Base-by-base conservation (phyloP, 2,329 filamentous ascomycete species). In the Drechslerella coelobrocha region DNA sequence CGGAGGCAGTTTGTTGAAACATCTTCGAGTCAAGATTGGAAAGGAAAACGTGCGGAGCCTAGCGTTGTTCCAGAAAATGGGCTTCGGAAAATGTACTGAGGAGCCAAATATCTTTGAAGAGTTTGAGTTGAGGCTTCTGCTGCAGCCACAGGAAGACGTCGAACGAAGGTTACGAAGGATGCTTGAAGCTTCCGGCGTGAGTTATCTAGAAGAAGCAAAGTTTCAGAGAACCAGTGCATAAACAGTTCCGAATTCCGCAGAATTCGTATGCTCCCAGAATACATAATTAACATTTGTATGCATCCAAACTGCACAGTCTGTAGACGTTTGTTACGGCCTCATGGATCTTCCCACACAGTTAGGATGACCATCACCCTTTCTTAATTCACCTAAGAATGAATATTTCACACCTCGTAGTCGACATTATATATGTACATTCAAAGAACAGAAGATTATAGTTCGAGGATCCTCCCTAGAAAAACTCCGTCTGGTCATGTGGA, bases 51-150 rank as follows among this genome's bases (percentile, higher is more conserved):
- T 61, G 27, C 78, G 80, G 21, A 89, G 86, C 76, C 79, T 89
- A 60, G 78, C 76, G 7, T 76, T 90, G 17, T 90, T 90, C 78
- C 83, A 87, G 74, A 81, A 82, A 29, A 73, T 86, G 9, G 84
- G 84, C 0, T 89, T 89, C 76, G 74, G 75, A 60, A 84, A 81
- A 76, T 79, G 81, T 7, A 76, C 77, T 0, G 81, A 80, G 23
- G 79, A 79, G 59, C 80, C 83, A 24, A 89, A 87, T 78, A 89
- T 85, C 78, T 90, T 90, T 80, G 86, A 86, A 0, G 88, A 90
- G 78, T 79, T 87, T 69, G 88, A 90, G 78, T 75, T 89, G 23
- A 59, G 66, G 29, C 34, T 71, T 2, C 10, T 14, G 4, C 26
- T 71, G 26, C 14, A 60, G 14, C 59, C 52, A 5, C 21, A 48